Evolutionary conservation across 108 stramenopile species (phyloP), one percentile per base, ranked within the genome.

Genomic region (Pseudonitzschia pungens): DNA sequence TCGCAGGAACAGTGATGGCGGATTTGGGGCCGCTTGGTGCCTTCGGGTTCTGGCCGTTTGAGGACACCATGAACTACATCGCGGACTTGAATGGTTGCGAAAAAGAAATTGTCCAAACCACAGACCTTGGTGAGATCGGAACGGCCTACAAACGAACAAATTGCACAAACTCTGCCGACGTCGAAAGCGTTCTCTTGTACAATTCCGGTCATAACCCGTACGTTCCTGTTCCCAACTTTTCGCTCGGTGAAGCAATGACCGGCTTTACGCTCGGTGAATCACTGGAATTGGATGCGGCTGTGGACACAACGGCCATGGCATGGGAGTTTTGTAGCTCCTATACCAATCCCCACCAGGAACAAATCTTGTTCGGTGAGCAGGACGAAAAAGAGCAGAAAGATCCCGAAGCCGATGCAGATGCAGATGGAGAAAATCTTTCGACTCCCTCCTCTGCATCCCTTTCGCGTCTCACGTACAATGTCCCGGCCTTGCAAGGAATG

Each of bases 251-350:
- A n/a, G n/a, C n/a, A n/a, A n/a, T n/a, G n/a, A n/a, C 24, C 21
- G 40, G 27, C 29, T 33, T 33, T 4, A 5, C 32, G 33, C 0
- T 18, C 18, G 2, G 0, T 7, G 22, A 29, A n/a, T n/a, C n/a
- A n/a, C n/a, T n/a, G n/a, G n/a, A n/a, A n/a, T n/a, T n/a, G 24
- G 31, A 0, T 8, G 29, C 70, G 9, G n/a, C 45, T 11, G 32
- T 77, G 27, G 76, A 77, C 54, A 77, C 76, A 9, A 77, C 76
- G 12, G 42, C 44, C 12, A 67, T 71, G 71, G 76, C 76, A 4
- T 77, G 76, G 76, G 71, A 77, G 16, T 77, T 77, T 32, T 62
- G 60, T 62, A 62, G 60, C 60, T 31, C 60, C 28, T 62, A 62
- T 24, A 58, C 24, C 57, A 58, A 58, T 3, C 57, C 7, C 7